Conservation (phyloP, 2,329 filamentous ascomycete genomes). For the Fusarium tjaetaba region DNA sequence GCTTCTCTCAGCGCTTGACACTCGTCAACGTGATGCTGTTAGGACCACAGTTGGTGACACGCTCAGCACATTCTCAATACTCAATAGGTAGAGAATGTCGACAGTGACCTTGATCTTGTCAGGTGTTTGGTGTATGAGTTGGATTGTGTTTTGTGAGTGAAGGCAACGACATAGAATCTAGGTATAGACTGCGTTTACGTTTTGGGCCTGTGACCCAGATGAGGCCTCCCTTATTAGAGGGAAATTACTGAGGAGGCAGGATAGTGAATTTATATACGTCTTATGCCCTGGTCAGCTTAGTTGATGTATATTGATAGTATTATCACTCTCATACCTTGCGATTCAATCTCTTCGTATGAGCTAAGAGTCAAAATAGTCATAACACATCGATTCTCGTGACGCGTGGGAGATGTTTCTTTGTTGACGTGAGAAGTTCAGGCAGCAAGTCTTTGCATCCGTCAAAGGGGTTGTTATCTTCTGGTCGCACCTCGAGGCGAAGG, state of each 20-base stretch:
- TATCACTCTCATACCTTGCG: not conserved
- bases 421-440: no score
- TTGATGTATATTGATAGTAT: not conserved
- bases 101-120: no score
- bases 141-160: constrained; percentile 58
- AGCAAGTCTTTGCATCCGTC: no score
- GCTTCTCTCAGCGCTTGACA: not conserved
- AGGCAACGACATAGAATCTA: constrained; percentile 45
- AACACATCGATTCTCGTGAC: not conserved
- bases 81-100: not conserved
- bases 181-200: constrained; percentile 11
- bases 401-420: no score
- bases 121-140: constrained; percentile 71
- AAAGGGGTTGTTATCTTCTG: accelerated
- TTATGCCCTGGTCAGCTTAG: not conserved
- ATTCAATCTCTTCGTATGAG: not conserved
- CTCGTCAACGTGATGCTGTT: not conserved
- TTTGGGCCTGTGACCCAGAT: not conserved
- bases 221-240: no score
- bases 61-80: not conserved
- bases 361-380: no score
- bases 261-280: not conserved
- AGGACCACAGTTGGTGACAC: not conserved
- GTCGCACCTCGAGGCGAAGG: no score
- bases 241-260: not conserved